A percentile compares a stretch with the other conserved stretches of the same genome.
Evolutionary conservation across 2,329 filamentous ascomycete species (phyloP).

Genomic region (Arthrobotrys sphaeroides): DNA sequence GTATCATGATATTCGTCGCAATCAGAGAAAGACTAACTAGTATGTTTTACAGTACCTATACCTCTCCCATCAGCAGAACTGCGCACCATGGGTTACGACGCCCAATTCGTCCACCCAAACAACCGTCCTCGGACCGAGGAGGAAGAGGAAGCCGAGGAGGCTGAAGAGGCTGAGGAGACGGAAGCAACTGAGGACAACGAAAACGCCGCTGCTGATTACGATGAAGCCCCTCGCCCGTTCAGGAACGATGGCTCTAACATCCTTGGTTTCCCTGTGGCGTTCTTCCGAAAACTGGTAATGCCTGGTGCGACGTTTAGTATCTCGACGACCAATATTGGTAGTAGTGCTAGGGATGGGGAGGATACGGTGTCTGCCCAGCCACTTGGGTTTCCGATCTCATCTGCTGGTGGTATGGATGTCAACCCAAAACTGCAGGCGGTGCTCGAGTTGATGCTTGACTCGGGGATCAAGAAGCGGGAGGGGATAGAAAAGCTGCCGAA

Average conservation of each 20-base stretch:
- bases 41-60: slow-evolving; percentile 48
- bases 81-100: slow-evolving; percentile 59
- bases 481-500: slow-evolving; percentile 15
- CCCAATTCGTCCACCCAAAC: slow-evolving; percentile 55
- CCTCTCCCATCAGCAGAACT: slow-evolving; percentile 61
- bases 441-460: slow-evolving; percentile 68
- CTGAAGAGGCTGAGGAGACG: slow-evolving; percentile 61
- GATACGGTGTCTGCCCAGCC: background rate
- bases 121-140: slow-evolving; percentile 54
- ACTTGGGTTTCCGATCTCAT: background rate
- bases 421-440: slow-evolving; percentile 38
- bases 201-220: slow-evolving; percentile 45
- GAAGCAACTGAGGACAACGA: slow-evolving; percentile 35
- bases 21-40: background rate
- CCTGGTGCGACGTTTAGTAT: background rate
- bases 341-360: background rate
- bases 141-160: slow-evolving; percentile 63
- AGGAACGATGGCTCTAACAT: slow-evolving; percentile 26
- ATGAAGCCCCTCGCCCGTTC: slow-evolving; percentile 56
- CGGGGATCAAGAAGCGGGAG: slow-evolving; percentile 59
- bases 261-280: slow-evolving; percentile 35
- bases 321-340: background rate
- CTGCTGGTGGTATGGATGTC: background rate
- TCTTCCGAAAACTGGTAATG: slow-evolving; percentile 16
- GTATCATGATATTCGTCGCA: background rate